Conservation (phyloP, 2,329 filamentous ascomycete genomes). For the Sclerotinia nivalis region DNA sequence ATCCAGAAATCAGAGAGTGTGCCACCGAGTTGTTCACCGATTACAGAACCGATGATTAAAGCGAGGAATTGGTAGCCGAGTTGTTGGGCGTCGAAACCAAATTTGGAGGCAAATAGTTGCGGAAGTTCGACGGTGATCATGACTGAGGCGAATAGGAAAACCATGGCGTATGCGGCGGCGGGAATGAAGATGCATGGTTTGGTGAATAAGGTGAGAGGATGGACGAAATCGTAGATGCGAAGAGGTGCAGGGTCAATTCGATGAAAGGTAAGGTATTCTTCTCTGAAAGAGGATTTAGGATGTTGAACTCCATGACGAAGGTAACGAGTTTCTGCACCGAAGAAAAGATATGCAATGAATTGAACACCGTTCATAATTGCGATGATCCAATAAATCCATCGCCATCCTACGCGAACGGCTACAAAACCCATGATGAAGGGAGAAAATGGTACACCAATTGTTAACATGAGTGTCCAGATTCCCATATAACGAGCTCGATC, state of each 20-base stretch:
- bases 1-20: conserved; percentile 56
- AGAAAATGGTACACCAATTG: conserved; percentile 29
- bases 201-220: conserved; percentile 48
- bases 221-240: conserved; percentile 51
- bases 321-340: conserved; percentile 59
- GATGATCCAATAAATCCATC: conserved; percentile 41
- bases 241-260: conserved; percentile 57
- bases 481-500: conserved; percentile 55
- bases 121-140: conserved; percentile 59
- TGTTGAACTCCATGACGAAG: conserved; percentile 39
- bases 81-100: conserved; percentile 58
- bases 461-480: conserved; percentile 48
- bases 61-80: conserved; percentile 59
- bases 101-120: conserved; percentile 56
- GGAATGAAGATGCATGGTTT: conserved; percentile 53
- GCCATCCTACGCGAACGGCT: conserved; percentile 32
- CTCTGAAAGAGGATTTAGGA: conserved; percentile 34
- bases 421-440: conserved; percentile 44
- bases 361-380: conserved; percentile 58
- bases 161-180: conserved; percentile 55
- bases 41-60: conserved; percentile 56
- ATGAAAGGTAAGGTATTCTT: conserved; percentile 45
- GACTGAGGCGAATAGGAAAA: conserved; percentile 56
- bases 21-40: conserved; percentile 60
- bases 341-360: conserved; percentile 55